A percentile compares a stretch with the other conserved stretches of the same genome.
Conservation (phyloP, 2,329 filamentous ascomycete species). For the Cordyceps javanica region DNA sequence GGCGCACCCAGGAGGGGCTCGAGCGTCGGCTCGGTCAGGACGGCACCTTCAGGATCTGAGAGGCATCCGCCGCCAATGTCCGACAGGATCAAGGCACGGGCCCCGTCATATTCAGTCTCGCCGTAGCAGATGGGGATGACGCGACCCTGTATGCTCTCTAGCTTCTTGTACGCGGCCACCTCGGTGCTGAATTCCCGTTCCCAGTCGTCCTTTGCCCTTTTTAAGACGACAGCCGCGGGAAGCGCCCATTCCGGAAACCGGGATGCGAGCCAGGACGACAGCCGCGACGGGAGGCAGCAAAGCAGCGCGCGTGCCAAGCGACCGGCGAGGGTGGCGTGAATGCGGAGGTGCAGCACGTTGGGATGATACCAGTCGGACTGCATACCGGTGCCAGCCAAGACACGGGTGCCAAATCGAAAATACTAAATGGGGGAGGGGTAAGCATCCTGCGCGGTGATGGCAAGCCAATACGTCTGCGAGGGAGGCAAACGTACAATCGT, state of each 20-base stretch:
- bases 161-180: slow-evolving; percentile 17
- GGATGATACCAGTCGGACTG: background rate
- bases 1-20: slow-evolving; percentile 22
- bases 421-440: background rate
- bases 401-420: background rate
- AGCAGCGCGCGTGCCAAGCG: slow-evolving; percentile 11
- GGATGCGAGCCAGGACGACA: slow-evolving; percentile 9
- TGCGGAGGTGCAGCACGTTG: slow-evolving; percentile 18
- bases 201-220: slow-evolving; percentile 20
- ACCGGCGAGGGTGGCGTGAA: slow-evolving; percentile 10
- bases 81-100: slow-evolving; percentile 20
- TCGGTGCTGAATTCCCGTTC: slow-evolving; percentile 23
- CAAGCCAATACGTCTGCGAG: background rate
- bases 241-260: slow-evolving; percentile 17
- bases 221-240: slow-evolving; percentile 17
- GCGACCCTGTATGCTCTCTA: slow-evolving; percentile 19
- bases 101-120: slow-evolving; percentile 15
- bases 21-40: slow-evolving; percentile 16
- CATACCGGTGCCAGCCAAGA: background rate
- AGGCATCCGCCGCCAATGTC: slow-evolving; percentile 19
- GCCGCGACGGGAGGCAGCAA: slow-evolving; percentile 8
- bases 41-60: slow-evolving; percentile 17
- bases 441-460: background rate
- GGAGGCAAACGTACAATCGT: background rate
- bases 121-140: slow-evolving; percentile 20